Conservation (phyloP, 164 flowering plant species). For the Umbellularia californica region DNA sequence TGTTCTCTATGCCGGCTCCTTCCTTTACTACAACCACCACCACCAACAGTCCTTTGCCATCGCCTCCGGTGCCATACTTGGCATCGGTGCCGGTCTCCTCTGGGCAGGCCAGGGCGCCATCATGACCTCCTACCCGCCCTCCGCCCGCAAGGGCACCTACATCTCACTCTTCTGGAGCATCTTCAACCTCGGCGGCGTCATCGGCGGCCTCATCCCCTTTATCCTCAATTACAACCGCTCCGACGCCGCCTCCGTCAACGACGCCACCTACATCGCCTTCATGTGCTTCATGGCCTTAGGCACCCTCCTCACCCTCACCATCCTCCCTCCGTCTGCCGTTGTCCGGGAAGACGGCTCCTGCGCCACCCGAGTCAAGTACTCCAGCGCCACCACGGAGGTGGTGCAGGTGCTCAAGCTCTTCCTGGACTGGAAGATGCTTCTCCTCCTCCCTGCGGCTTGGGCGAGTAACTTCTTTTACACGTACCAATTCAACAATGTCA, state of each 20-base stretch:
- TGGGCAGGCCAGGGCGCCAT: constrained; percentile 96
- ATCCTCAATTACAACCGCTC: constrained; percentile 54
- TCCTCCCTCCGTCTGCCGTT: constrained; percentile 60
- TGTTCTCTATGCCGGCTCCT: constrained; percentile 72
- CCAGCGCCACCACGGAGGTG: constrained; percentile 44
- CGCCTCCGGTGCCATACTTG: constrained; percentile 72
- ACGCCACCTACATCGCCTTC: constrained; percentile 81
- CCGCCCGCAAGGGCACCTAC: constrained; percentile 62
- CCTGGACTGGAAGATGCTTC: constrained; percentile 76
- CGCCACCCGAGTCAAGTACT: constrained; percentile 60
- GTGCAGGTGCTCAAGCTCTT: constrained; percentile 64
- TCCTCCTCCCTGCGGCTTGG: constrained; percentile 81
- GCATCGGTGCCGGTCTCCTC: constrained; percentile 84
- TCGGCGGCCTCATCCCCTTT: constrained; percentile 90
- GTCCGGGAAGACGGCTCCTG: constrained; percentile 67
- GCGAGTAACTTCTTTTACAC: constrained; percentile 87
- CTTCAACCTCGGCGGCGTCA: constrained; percentile 92
- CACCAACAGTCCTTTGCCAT: constrained; percentile 60
- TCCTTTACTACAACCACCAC: constrained; percentile 77
- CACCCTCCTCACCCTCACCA: constrained; percentile 50
- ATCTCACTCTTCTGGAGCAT: constrained; percentile 86
- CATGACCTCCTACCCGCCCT: constrained; percentile 89
- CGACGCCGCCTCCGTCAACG: constrained; percentile 64
- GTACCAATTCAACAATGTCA: constrained; percentile 88
- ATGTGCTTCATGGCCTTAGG: constrained; percentile 81